A percentile compares a stretch with the other conserved stretches of the same genome.
Conservation (phyloP, 768 basidiomycete species). For the Tephrocybe sp. region DNA sequence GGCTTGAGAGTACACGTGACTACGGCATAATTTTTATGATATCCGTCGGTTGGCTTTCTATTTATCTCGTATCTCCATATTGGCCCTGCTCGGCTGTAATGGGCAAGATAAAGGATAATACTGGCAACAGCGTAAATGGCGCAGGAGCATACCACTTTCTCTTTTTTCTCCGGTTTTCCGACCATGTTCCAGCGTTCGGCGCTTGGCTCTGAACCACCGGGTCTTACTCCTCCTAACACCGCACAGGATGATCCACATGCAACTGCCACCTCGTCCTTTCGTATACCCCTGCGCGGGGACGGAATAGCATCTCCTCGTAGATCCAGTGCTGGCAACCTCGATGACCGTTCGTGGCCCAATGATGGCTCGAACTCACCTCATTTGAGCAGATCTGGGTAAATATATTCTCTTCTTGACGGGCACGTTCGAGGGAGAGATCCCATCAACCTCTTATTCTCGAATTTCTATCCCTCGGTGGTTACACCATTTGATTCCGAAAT, state of each 20-base stretch:
- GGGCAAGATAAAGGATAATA: conserved; percentile 2
- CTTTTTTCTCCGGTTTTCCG: neutral
- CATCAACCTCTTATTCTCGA: neutral
- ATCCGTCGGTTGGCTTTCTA: too few relatives aligned
- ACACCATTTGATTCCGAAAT: conserved; percentile 27
- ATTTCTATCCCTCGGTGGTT: conserved; percentile 1
- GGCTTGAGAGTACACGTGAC: conserved; percentile 15
- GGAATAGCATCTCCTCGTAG: neutral
- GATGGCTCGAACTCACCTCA: conserved; percentile 23
- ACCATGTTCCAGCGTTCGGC: conserved; percentile 6
- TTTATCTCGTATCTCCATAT: neutral
- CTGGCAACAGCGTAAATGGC: neutral
- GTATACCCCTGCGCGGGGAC: neutral
- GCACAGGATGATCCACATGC: neutral
- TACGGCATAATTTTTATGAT: conserved; percentile 2
- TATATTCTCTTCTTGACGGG: conserved; percentile 8
- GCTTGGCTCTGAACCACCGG: conserved; percentile 1
- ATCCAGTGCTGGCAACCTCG: neutral
- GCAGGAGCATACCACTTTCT: neutral
- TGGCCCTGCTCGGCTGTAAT: neutral
- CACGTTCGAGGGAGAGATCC: conserved; percentile 1
- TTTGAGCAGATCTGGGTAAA: conserved; percentile 58
- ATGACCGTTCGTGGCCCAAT: neutral
- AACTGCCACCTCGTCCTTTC: neutral
- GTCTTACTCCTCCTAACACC: conserved; percentile 1